Evolutionary conservation across 2,329 filamentous ascomycete genomes (phyloP).

Genomic region (Chaetothyriales sp.): DNA sequence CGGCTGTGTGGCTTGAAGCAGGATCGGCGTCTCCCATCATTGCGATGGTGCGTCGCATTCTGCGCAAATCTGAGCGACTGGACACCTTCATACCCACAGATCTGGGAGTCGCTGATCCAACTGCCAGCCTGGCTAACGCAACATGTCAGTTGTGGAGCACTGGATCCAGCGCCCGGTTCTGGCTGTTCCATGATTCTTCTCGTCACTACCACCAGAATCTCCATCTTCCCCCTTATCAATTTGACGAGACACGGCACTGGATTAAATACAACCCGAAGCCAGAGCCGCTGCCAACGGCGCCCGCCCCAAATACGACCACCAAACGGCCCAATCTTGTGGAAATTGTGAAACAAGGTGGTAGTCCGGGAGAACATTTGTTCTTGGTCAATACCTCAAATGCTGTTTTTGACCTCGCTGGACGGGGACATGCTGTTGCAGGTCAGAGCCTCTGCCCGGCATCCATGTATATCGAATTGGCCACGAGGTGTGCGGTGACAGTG

Average conservation of each 20-base stretch:
- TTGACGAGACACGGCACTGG: conserved; percentile 20
- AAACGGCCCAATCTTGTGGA: background rate
- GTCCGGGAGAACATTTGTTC: background rate
- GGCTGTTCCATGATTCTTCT: conserved; percentile 15
- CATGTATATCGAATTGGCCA: conserved; percentile 18
- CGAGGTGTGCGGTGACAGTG: background rate
- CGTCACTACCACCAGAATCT: background rate
- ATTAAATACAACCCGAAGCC: conserved; percentile 1
- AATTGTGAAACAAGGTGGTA: background rate
- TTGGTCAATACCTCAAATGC: conserved; percentile 7
- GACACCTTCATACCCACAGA: conserved; percentile 6
- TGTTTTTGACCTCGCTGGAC: conserved; percentile 9
- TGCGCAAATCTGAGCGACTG: conserved; percentile 2
- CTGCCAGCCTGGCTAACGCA: background rate
- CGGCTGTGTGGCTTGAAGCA: conserved; percentile 22
- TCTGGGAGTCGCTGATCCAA: background rate
- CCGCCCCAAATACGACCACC: background rate
- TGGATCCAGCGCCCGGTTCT: conserved; percentile 13
- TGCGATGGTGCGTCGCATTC: conserved; percentile 19
- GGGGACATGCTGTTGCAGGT: conserved; percentile 18
- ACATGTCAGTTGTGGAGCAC: conserved; percentile 13
- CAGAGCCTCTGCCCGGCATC: conserved; percentile 18
- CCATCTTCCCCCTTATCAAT: conserved; percentile 20
- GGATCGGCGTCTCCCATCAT: conserved; percentile 21
- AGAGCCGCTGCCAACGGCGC: background rate